Evolutionary conservation across 1,139 yeast species (phyloP).

Genomic region (Blastobotrys indianensis): DNA sequence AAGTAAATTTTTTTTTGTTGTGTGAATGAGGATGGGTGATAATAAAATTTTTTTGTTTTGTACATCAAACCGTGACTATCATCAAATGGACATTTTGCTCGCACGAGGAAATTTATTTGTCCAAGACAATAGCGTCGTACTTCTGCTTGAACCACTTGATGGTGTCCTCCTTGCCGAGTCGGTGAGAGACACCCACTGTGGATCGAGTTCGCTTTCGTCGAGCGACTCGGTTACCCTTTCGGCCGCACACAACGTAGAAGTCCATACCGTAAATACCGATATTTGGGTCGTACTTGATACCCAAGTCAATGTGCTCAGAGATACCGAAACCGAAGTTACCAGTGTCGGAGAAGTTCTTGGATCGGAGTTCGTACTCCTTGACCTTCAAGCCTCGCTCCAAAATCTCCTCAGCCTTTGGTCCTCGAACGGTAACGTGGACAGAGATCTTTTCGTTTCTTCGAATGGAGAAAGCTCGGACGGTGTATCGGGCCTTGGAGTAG

Average conservation of each 20-base stretch:
- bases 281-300: constrained; percentile 99
- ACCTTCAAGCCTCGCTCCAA: constrained; percentile 99
- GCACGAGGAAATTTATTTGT: constrained; percentile 10
- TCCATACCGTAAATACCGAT: constrained; percentile 99
- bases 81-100: background rate
- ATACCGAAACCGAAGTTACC: constrained; percentile 99
- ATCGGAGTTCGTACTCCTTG: constrained; percentile 96
- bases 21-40: background rate
- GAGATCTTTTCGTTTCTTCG: constrained; percentile 99
- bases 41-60: background rate
- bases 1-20: too few species aligned
- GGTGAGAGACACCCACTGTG: constrained; percentile 87
- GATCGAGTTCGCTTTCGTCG: constrained; percentile 98
- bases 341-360: constrained; percentile 93
- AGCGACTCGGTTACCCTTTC: constrained; percentile 98
- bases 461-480: constrained; percentile 99
- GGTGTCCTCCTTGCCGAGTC: constrained; percentile 88
- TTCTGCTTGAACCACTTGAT: constrained; percentile 99
- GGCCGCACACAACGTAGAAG: constrained; percentile 98
- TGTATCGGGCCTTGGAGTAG: constrained; percentile 99
- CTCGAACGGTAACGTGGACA: constrained; percentile 99
- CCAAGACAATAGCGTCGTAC: constrained; percentile 93
- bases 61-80: constrained; percentile 1
- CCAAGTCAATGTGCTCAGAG: constrained; percentile 98
- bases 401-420: constrained; percentile 99